Evolutionary conservation across 1,284 basidiomycete species (phyloP), one percentile per base, ranked within the genome.

Genomic region (Agaricales sp.): DNA sequence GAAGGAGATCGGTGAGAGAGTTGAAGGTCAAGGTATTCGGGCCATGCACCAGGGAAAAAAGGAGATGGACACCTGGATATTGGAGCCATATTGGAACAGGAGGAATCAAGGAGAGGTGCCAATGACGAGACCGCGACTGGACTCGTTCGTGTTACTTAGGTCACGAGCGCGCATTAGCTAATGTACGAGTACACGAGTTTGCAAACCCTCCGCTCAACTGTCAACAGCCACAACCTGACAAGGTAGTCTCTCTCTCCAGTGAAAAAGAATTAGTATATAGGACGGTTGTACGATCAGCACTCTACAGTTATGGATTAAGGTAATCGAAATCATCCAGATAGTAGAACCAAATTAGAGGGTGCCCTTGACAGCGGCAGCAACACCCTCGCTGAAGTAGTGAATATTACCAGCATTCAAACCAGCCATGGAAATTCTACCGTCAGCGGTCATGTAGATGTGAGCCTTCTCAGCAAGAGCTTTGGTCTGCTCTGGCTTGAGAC

Each of bases 401-500:
- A 97, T 82, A 74, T 99, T 99, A 62, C 72, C 66, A 52, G 73
- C 70, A 74, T 97, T 99, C 62, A 99, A 69, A 22, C 92, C 96
- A 55, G 96, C 92, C 92, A 97, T 96, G 44, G 91, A 93, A 61
- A 94, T 93, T 58, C 92, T 86, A 43, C 92, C 92, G 63, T 90
- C 85, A 50, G 78, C 74, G 13, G 88, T 91, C 87, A 91, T 87
- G 74, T 98, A 99, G 60, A 99, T 82, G 66, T 95, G 90, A 14
- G 92, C 92, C 67, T 92, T 90, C 63, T 95, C 81, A 37, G 93
- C 89, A 51, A 99, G 76, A 16, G 75, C 76, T 60, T 89, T 87
- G 59, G 92, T 92, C 65, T 98, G 95, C 43, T 80, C 75, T 37
- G 85, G 74, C 51, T 79, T 85, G 57, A 95, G 67, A 26, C 92